These are phyloP conservation scores for Penicillium sp. DNA, from an alignment of 2,329 filamentous ascomycete species.

Conservation along the genomic window DNA sequence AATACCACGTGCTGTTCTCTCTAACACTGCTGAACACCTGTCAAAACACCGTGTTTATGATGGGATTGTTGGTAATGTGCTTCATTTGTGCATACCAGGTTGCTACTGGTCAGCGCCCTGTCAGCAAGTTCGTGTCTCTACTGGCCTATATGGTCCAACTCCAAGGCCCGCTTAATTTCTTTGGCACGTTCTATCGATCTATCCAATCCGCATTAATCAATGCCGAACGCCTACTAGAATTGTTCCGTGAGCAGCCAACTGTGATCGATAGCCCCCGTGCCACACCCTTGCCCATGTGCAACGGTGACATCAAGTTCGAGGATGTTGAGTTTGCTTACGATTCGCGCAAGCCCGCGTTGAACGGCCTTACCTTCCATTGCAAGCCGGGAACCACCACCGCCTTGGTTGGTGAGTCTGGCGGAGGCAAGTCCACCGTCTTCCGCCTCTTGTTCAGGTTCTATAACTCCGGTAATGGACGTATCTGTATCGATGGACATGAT, in stretches of 20 bases:
- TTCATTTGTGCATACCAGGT: slow-evolving; percentile 77
- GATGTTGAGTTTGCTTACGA: slow-evolving; percentile 92
- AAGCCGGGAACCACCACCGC: slow-evolving; percentile 88
- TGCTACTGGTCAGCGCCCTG: slow-evolving; percentile 59
- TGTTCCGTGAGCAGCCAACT: slow-evolving; percentile 94
- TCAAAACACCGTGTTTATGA: slow-evolving; percentile 76
- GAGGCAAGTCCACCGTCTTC: slow-evolving; percentile 95
- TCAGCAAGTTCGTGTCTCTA: slow-evolving; percentile 70
- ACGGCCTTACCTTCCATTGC: slow-evolving; percentile 81
- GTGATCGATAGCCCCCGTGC: slow-evolving; percentile 75
- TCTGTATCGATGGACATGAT: slow-evolving; percentile 79
- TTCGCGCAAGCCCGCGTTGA: slow-evolving; percentile 75
- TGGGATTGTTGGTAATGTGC: slow-evolving; percentile 68
- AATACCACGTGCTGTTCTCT: slow-evolving; percentile 72
- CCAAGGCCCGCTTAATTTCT: slow-evolving; percentile 78
- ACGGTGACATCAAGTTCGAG: slow-evolving; percentile 80
- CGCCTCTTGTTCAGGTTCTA: slow-evolving; percentile 96
- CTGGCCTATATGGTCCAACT: slow-evolving; percentile 77
- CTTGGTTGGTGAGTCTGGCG: slow-evolving; percentile 92
- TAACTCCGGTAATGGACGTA: slow-evolving; percentile 74
- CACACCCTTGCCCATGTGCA: slow-evolving; percentile 61
- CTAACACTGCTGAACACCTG: slow-evolving; percentile 78
- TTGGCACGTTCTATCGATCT: slow-evolving; percentile 91
- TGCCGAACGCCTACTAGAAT: slow-evolving; percentile 86
- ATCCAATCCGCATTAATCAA: slow-evolving; percentile 98